A percentile compares a stretch with the other conserved stretches of the same genome.
phyloP scores from a whole-genome alignment of 805 yeast species.

The Candida anglica region DNA sequence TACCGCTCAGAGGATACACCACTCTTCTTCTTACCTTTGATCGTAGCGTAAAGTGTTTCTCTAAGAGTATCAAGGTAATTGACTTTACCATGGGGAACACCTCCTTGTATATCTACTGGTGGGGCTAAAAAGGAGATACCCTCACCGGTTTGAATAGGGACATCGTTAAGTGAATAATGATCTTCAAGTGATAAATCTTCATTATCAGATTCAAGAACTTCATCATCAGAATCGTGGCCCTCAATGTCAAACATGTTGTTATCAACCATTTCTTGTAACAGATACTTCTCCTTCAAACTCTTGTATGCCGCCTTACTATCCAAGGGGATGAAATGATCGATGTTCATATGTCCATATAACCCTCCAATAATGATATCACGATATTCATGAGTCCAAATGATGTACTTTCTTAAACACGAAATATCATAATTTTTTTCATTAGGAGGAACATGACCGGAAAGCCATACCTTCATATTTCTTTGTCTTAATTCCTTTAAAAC shows the following conservation, averaged over 20 bases:
- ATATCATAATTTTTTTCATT: slow-evolving; percentile 71
- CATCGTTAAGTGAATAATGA: slow-evolving; percentile 10
- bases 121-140: slow-evolving; percentile 14
- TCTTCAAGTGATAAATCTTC: slow-evolving; percentile 10
- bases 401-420: slow-evolving; percentile 69
- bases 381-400: slow-evolving; percentile 80
- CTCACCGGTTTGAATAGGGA: slow-evolving; percentile 9
- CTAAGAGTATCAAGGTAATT: slow-evolving; percentile 57
- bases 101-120: slow-evolving; percentile 47
- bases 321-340: slow-evolving; percentile 78
- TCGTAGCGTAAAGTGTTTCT: slow-evolving; percentile 45
- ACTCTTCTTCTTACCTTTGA: slow-evolving; percentile 42
- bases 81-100: slow-evolving; percentile 65
- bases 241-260: not conserved
- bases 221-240: not conserved
- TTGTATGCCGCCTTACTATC: slow-evolving; percentile 68
- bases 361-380: slow-evolving; percentile 83
- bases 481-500: slow-evolving; percentile 68
- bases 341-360: slow-evolving; percentile 84
- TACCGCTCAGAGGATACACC: slow-evolving; percentile 54
- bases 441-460: slow-evolving; percentile 88
- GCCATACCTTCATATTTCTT: slow-evolving; percentile 80
- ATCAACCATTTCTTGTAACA: slow-evolving; percentile 5
- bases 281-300: slow-evolving; percentile 29
- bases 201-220: slow-evolving; percentile 4